phyloP scores from a whole-genome alignment of 495 filamentous ascomycete species.

The Trichoderma parareesei region DNA sequence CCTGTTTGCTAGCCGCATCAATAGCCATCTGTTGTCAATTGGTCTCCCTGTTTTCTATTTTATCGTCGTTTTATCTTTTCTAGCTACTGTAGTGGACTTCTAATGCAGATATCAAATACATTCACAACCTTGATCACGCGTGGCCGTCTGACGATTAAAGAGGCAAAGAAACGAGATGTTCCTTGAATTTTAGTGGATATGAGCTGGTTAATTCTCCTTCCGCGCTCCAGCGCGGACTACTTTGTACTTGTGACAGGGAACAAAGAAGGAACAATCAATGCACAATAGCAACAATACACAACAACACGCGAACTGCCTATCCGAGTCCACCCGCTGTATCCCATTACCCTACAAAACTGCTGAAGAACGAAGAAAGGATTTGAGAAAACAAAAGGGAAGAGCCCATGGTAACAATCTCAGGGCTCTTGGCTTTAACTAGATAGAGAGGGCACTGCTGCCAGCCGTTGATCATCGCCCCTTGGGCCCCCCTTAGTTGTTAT shows the following conservation, averaged over 20 bases:
- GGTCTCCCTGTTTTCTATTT: constrained; percentile 22
- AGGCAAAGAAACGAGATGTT: background rate
- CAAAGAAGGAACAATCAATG: background rate
- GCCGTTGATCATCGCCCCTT: background rate
- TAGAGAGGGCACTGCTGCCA: background rate
- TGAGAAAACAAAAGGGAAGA: background rate
- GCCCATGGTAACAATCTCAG: background rate
- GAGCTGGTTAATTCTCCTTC: too few relatives aligned
- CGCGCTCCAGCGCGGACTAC: background rate
- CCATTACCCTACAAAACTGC: constrained; percentile 24
- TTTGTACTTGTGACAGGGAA: background rate
- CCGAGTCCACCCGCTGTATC: background rate
- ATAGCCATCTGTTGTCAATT: constrained; percentile 16
- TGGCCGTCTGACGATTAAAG: background rate
- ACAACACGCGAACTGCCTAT: background rate
- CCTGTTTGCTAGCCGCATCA: constrained; percentile 15
- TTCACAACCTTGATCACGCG: constrained; percentile 25
- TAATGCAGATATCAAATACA: constrained; percentile 48
- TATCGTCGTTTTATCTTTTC: constrained; percentile 27
- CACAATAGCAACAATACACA: background rate
- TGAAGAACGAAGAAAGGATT: constrained; percentile 27
- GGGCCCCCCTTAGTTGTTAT: constrained; percentile 55
- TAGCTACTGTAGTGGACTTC: constrained; percentile 41
- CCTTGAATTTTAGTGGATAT: too few relatives aligned
- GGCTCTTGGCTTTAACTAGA: background rate